Evolutionary conservation across 768 basidiomycete genomes (phyloP).

Genomic region (Suillus subaureus): DNA sequence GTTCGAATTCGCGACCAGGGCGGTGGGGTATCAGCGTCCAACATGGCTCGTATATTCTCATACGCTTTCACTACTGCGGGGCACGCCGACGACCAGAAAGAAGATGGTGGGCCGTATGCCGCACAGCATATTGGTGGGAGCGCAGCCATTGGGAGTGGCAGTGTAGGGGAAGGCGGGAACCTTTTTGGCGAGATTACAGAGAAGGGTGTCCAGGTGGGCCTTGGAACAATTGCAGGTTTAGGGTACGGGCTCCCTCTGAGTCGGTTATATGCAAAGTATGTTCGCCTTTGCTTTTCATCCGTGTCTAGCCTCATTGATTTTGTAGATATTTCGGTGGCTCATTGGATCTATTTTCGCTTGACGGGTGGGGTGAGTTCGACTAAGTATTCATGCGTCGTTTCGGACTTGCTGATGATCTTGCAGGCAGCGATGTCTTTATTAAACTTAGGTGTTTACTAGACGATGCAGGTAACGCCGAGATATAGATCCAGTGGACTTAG

Average conservation of each 20-base stretch:
- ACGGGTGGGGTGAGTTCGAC: conserved; percentile 72
- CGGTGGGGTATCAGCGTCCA: conserved; percentile 74
- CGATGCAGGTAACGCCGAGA: conserved; percentile 52
- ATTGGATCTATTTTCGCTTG: conserved; percentile 76
- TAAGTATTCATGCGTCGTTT: neutral
- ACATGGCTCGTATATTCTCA: conserved; percentile 83
- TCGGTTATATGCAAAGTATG: conserved; percentile 65
- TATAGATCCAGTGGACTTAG: conserved; percentile 28
- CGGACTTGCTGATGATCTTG: neutral
- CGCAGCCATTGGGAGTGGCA: conserved; percentile 56
- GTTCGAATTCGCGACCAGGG: conserved; percentile 85
- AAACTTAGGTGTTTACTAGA: conserved; percentile 53
- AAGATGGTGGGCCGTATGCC: conserved; percentile 67
- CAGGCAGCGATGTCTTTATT: conserved; percentile 56
- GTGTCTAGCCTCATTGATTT: conserved; percentile 3
- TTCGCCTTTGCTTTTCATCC: neutral
- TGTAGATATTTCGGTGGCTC: conserved; percentile 84
- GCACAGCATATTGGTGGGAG: conserved; percentile 77
- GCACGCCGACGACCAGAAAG: conserved; percentile 43
- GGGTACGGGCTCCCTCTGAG: conserved; percentile 90
- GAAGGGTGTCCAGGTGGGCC: conserved; percentile 73
- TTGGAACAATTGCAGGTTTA: conserved; percentile 89
- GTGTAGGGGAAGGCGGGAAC: conserved; percentile 45
- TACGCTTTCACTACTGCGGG: conserved; percentile 92
- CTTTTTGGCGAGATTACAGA: conserved; percentile 80